These are phyloP conservation scores for Suaeda aralocaspica DNA, from an alignment of 148 eudicot species.

Conservation along the genomic window DNA sequence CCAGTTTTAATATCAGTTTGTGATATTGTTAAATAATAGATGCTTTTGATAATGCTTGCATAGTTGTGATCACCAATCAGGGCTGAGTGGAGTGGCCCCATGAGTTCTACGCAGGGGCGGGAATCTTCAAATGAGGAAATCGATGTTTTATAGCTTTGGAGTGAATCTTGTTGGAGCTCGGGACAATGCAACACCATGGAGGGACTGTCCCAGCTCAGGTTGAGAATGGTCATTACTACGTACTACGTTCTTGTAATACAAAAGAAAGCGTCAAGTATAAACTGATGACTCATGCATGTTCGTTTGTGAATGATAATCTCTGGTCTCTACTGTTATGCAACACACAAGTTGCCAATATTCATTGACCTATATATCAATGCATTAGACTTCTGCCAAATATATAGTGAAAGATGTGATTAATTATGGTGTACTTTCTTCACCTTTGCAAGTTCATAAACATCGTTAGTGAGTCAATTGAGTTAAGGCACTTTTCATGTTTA, in stretches of 20 bases:
- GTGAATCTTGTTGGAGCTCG: slow-evolving; percentile 96
- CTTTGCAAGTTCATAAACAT: too few relatives aligned
- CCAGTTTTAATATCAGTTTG: not conserved
- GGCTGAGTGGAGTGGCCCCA: slow-evolving; percentile 99
- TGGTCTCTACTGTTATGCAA: not conserved
- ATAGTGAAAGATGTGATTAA: too few relatives aligned
- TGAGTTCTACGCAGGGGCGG: slow-evolving; percentile 88
- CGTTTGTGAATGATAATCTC: not conserved
- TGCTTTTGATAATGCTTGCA: not conserved
- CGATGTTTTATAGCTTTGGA: slow-evolving; percentile 95
- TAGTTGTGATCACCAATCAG: slow-evolving; percentile 37
- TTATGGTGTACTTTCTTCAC: too few relatives aligned
- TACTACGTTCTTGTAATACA: too few relatives aligned
- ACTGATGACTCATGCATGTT: too few relatives aligned
- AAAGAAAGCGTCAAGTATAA: too few relatives aligned
- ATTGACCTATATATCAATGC: too few relatives aligned
- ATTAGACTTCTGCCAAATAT: too few relatives aligned
- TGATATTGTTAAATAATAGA: not conserved
- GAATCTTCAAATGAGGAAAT: slow-evolving; percentile 95
- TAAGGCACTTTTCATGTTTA: too few relatives aligned
- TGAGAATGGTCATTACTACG: too few relatives aligned
- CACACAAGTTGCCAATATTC: too few relatives aligned
- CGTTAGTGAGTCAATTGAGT: too few relatives aligned
- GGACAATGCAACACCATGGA: slow-evolving; percentile 97
- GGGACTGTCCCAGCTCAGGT: slow-evolving; percentile 94